Percentiles rank a stretch among this genome's conserved stretches.
These are phyloP conservation scores for Nannizziopsis barbatae DNA, from an alignment of 2,329 filamentous ascomycete species.

Conservation along the genomic window DNA sequence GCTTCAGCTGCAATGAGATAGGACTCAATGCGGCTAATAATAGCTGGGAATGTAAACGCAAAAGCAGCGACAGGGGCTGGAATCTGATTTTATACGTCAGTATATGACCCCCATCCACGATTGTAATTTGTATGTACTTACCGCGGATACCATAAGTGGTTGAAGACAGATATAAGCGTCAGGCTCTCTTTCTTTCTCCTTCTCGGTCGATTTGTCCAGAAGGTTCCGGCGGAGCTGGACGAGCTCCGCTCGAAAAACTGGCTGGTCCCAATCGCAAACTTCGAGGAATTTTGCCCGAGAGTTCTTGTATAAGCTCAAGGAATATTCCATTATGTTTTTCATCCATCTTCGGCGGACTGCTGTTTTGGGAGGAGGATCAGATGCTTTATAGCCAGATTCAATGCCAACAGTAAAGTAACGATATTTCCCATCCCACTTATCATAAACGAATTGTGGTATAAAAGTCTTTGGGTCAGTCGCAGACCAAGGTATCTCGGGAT, in stretches of 20 bases:
- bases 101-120: neutral
- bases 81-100: constrained; percentile 41
- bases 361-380: constrained; percentile 27
- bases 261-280: constrained; percentile 56
- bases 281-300: constrained; percentile 39
- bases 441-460: constrained; percentile 44
- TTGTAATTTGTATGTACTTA: constrained; percentile 37
- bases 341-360: constrained; percentile 34
- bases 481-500: constrained; percentile 37
- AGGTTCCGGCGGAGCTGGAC: constrained; percentile 72
- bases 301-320: constrained; percentile 61
- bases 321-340: constrained; percentile 70
- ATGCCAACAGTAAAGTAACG: constrained; percentile 44
- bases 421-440: constrained; percentile 46
- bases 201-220: constrained; percentile 54
- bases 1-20: constrained; percentile 71
- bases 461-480: constrained; percentile 29
- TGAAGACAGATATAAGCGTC: constrained; percentile 64
- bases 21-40: constrained; percentile 73
- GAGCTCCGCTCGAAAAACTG: constrained; percentile 65
- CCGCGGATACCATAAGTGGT: constrained; percentile 62
- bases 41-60: constrained; percentile 65
- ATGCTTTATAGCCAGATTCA: constrained; percentile 24
- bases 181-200: constrained; percentile 37
- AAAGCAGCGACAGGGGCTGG: constrained; percentile 59